A percentile compares a stretch with the other conserved stretches of the same genome.
phyloP scores from a whole-genome alignment of 352 stramenopile species.

The Phytophthora megakarya region DNA sequence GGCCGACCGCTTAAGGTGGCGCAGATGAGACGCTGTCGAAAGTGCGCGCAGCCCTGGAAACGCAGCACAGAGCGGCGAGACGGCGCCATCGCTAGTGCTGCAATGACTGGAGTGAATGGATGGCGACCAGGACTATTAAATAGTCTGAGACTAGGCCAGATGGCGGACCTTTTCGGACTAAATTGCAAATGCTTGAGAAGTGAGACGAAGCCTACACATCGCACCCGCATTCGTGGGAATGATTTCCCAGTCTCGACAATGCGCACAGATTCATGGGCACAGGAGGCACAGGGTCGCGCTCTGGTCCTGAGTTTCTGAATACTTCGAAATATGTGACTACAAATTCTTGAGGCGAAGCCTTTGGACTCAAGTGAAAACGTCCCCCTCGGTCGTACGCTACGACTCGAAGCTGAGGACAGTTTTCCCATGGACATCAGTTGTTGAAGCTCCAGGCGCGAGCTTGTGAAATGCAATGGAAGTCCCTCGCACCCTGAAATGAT shows the following conservation, averaged over 20 bases:
- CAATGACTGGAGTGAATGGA: conserved; percentile 15
- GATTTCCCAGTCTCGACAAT: too few relatives aligned
- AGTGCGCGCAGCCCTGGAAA: conserved; percentile 90
- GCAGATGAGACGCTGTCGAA: conserved; percentile 93
- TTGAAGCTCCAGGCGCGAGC: conserved; percentile 3
- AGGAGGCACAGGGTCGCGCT: too few relatives aligned
- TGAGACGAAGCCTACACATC: not conserved
- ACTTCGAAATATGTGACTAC: too few relatives aligned
- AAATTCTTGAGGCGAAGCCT: too few relatives aligned
- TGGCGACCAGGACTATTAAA: not conserved
- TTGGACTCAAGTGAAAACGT: too few relatives aligned
- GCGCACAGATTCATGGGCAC: too few relatives aligned
- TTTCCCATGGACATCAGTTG: too few relatives aligned
- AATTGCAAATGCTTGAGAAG: conserved; percentile 1
- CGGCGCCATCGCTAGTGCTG: conserved; percentile 9
- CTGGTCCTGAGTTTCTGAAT: too few relatives aligned
- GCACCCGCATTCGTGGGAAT: too few relatives aligned
- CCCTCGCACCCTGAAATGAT: too few relatives aligned
- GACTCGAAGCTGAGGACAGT: too few relatives aligned
- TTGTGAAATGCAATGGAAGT: conserved; percentile 19
- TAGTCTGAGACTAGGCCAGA: not conserved
- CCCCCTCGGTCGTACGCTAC: too few relatives aligned
- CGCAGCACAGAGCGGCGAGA: conserved; percentile 42
- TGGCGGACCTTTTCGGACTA: conserved; percentile 2
- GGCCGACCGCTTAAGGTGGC: conserved; percentile 92